Percentiles rank a stretch among this genome's conserved stretches.
phyloP scores from a whole-genome alignment of 345 rosid species.

The Eucalyptus leucophloia region DNA sequence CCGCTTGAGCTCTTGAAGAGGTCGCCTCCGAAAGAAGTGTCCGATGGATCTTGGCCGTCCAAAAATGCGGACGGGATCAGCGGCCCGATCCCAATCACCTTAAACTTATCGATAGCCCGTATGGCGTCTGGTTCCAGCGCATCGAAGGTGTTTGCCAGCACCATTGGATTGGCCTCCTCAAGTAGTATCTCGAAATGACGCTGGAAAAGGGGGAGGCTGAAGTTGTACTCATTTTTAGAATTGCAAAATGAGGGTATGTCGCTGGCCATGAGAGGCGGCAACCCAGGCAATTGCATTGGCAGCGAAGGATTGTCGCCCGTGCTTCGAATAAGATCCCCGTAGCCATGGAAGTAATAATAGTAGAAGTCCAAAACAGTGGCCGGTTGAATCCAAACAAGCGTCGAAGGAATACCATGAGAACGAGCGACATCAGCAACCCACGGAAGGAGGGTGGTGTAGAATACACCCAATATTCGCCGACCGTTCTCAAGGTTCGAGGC shows the following conservation, averaged over 20 bases:
- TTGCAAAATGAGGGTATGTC: slow-evolving; percentile 46
- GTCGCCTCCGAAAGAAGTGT: slow-evolving; percentile 13
- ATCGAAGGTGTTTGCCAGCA: slow-evolving; percentile 44
- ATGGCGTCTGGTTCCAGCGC: slow-evolving; percentile 38
- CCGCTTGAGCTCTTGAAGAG: slow-evolving; percentile 4
- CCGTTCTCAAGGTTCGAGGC: slow-evolving; percentile 6
- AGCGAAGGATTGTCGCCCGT: neutral
- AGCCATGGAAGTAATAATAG: slow-evolving; percentile 30
- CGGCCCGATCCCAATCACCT: slow-evolving; percentile 36
- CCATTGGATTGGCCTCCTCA: slow-evolving; percentile 23
- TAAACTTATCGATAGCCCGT: neutral
- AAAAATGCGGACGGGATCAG: slow-evolving; percentile 21
- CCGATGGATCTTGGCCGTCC: neutral
- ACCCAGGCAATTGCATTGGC: slow-evolving; percentile 24
- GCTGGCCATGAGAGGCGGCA: slow-evolving; percentile 18
- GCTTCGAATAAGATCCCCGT: neutral
- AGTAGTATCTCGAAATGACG: slow-evolving; percentile 22
- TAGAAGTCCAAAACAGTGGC: slow-evolving; percentile 45
- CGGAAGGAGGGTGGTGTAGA: slow-evolving; percentile 38
- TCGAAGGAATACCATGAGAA: slow-evolving; percentile 13
- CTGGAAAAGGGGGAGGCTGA: neutral
- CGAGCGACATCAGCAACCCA: slow-evolving; percentile 48
- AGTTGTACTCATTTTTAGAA: neutral
- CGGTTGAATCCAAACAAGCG: slow-evolving; percentile 48
- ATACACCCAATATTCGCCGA: slow-evolving; percentile 10